phyloP scores from a whole-genome alignment of 441 rosid genomes.

The Gossypium aridum region DNA sequence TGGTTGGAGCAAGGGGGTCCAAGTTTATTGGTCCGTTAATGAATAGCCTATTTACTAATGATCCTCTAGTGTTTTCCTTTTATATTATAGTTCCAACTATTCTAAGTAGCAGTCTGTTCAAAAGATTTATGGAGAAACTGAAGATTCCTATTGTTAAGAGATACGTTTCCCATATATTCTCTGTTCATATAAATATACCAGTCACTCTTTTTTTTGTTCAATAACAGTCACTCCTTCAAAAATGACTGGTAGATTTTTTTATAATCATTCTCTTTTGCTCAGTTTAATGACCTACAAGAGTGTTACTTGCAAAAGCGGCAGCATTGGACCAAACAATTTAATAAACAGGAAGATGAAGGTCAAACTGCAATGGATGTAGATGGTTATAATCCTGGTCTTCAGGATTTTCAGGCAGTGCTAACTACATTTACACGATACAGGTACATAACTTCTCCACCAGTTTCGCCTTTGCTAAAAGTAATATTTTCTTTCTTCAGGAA shows the following conservation, averaged over 20 bases:
- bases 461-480: background rate
- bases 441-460: slow-evolving; percentile 11
- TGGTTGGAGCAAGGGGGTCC: background rate
- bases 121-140: background rate
- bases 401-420: slow-evolving; percentile 30
- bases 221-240: background rate
- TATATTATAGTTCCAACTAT: background rate
- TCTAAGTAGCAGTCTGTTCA: background rate
- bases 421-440: slow-evolving; percentile 28
- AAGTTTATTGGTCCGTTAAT: background rate
- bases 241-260: slow-evolving; percentile 2
- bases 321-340: slow-evolving; percentile 11
- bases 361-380: slow-evolving; percentile 8
- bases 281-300: slow-evolving; percentile 31
- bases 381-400: slow-evolving; percentile 30
- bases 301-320: slow-evolving; percentile 28
- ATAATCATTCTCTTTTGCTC: slow-evolving; percentile 4
- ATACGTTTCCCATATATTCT: background rate
- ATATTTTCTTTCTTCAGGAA: background rate
- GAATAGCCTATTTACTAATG: background rate
- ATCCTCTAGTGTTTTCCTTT: background rate
- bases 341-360: slow-evolving; percentile 22
- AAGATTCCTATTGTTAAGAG: background rate
- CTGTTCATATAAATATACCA: background rate
- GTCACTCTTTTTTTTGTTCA: background rate